phyloP scores from a whole-genome alignment of 2,329 filamentous ascomycete species.

The Alternaria gaisen region DNA sequence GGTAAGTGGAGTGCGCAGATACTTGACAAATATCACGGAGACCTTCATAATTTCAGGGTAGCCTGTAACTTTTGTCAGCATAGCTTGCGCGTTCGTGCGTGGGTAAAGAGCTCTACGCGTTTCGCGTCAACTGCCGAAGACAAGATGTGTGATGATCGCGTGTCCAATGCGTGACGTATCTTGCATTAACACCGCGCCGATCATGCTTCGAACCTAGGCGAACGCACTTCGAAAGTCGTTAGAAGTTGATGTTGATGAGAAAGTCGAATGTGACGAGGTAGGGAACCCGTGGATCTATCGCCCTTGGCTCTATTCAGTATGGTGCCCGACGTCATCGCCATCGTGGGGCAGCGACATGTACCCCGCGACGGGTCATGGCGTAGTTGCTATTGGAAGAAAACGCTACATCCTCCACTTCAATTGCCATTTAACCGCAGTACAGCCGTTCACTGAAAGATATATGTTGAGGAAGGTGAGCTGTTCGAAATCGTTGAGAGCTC shows the following conservation, averaged over 20 bases:
- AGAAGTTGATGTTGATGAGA: not conserved
- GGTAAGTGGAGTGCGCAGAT: not conserved
- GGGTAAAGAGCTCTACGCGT: not conserved
- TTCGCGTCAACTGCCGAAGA: conserved; percentile 4
- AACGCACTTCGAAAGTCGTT: not conserved
- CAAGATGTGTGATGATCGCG: not conserved
- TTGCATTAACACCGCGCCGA: not conserved
- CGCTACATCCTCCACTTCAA: conserved; percentile 5
- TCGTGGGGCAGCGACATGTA: conserved; percentile 22
- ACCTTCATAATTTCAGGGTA: not conserved
- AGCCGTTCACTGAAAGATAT: conserved; percentile 10
- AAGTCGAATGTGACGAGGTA: conserved; percentile 4
- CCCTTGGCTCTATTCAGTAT: conserved; percentile 23
- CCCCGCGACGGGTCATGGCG: conserved; percentile 17
- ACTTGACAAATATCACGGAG: not conserved
- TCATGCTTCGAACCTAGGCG: not conserved
- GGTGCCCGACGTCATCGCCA: conserved; percentile 25
- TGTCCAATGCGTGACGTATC: conserved; percentile 1
- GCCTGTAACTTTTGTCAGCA: not conserved
- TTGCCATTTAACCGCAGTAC: conserved; percentile 31
- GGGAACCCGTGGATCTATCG: conserved; percentile 16
- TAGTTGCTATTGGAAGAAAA: conserved; percentile 18
- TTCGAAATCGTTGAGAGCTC: not conserved
- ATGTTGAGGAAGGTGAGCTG: not conserved
- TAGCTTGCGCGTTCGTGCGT: not conserved